These are phyloP conservation scores for Xylariaceae sp. DNA, from an alignment of 2,329 filamentous ascomycete species.

Conservation along the genomic window DNA sequence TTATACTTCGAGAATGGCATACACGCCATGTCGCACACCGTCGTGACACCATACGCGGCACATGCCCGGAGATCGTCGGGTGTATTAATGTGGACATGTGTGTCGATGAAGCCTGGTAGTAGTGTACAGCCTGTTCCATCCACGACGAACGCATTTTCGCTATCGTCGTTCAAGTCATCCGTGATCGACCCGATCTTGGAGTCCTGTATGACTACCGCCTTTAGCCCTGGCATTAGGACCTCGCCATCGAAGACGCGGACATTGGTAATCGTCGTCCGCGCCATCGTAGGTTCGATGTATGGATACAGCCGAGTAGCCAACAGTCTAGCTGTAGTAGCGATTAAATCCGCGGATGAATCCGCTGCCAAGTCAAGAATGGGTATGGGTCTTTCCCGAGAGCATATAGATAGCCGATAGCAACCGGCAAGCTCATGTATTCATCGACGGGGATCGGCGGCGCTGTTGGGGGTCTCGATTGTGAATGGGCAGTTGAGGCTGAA, in stretches of 20 bases:
- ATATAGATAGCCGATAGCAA: neutral
- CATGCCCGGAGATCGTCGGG: conserved; percentile 16
- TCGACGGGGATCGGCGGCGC: neutral
- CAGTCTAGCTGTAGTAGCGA: too few relatives aligned
- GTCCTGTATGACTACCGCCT: conserved; percentile 18
- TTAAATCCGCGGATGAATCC: neutral
- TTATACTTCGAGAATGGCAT: neutral
- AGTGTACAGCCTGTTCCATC: conserved; percentile 22
- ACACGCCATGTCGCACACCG: conserved; percentile 22
- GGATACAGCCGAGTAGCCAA: too few relatives aligned
- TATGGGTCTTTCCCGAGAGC: neutral
- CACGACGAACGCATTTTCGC: conserved; percentile 7
- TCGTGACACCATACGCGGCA: conserved; percentile 18
- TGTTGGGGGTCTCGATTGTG: too few relatives aligned
- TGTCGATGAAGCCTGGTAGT: conserved; percentile 24
- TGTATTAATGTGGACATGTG: conserved; percentile 22
- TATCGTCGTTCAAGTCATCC: conserved; percentile 4
- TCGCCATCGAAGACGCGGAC: conserved; percentile 23
- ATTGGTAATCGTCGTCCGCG: conserved; percentile 16
- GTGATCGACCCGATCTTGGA: conserved; percentile 13
- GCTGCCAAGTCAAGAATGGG: neutral
- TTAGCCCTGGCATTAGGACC: conserved; percentile 10
- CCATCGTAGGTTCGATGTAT: too few relatives aligned
- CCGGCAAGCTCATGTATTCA: neutral
- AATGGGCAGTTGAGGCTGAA: too few relatives aligned